These are phyloP conservation scores for Geotrichum cucujoidarum DNA, from an alignment of 1,139 yeast genomes.

Conservation along the genomic window DNA sequence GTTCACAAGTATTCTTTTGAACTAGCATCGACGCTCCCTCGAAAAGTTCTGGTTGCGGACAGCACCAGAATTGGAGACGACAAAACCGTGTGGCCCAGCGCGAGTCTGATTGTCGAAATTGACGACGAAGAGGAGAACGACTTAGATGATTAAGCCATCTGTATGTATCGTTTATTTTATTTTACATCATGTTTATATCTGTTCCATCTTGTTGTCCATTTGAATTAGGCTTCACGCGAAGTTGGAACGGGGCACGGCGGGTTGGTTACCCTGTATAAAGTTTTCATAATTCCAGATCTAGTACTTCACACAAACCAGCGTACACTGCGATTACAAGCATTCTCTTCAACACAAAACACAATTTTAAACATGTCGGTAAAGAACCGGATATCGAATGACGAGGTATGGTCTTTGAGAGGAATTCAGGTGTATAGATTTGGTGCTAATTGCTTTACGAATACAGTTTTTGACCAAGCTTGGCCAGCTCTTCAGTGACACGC, in stretches of 20 bases:
- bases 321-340: background rate
- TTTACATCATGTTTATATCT: background rate
- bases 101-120: slow-evolving; percentile 52
- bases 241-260: too few species aligned
- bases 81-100: slow-evolving; percentile 52
- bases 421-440: too few species aligned
- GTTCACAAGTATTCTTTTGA: slow-evolving; percentile 44
- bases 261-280: slow-evolving; percentile 10
- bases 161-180: slow-evolving; percentile 12
- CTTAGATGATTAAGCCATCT: slow-evolving; percentile 21
- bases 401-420: too few species aligned
- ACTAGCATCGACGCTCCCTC: slow-evolving; percentile 54
- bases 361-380: slow-evolving; percentile 18
- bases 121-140: slow-evolving; percentile 37
- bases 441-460: too few species aligned
- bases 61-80: slow-evolving; percentile 40
- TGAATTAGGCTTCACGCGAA: background rate
- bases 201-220: background rate
- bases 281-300: slow-evolving; percentile 1
- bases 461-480: slow-evolving; percentile 33
- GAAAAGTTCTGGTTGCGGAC: slow-evolving; percentile 41
- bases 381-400: slow-evolving; percentile 24
- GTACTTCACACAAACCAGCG: background rate
- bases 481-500: slow-evolving; percentile 29
- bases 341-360: too few species aligned